Evolutionary conservation across 208 protist genomes (phyloP).

Genomic region (Strigomonas culicis): DNA sequence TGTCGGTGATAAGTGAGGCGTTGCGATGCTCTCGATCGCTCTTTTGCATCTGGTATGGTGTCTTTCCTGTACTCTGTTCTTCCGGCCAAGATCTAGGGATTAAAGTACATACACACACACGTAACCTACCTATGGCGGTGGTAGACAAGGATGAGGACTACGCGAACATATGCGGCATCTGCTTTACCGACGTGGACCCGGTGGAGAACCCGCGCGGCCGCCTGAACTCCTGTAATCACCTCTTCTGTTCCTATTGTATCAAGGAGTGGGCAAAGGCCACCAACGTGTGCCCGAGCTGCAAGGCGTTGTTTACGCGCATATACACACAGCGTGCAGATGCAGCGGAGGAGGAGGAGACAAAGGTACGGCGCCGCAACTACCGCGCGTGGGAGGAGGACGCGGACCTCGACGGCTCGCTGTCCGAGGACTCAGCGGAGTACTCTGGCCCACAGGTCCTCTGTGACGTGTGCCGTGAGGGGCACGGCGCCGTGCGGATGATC

Average conservation of each 20-base stretch:
- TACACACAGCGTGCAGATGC: slow-evolving; percentile 21
- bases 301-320: slow-evolving; percentile 82
- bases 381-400: slow-evolving; percentile 35
- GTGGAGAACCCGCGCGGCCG: slow-evolving; percentile 71
- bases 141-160: slow-evolving; percentile 21
- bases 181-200: slow-evolving; percentile 69
- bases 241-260: slow-evolving; percentile 86
- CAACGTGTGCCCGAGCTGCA: slow-evolving; percentile 85
- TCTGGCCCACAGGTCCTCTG: slow-evolving; percentile 27
- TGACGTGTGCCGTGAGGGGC: slow-evolving; percentile 43
- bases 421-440: not conserved
- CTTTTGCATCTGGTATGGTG: not conserved
- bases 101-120: slow-evolving; percentile 2
- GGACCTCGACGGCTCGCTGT: slow-evolving; percentile 20
- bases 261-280: slow-evolving; percentile 76
- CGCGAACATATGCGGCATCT: slow-evolving; percentile 72
- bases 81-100: not conserved
- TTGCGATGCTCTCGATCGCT: not conserved
- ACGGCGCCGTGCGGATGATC: slow-evolving; percentile 76
- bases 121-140: not conserved
- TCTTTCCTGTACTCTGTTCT: slow-evolving; percentile 12
- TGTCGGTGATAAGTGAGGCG: no score
- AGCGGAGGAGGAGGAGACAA: slow-evolving; percentile 48
- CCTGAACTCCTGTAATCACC: slow-evolving; percentile 81
- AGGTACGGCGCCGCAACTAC: slow-evolving; percentile 81